Base-by-base conservation (phyloP, 441 rosid genomes). In the Aquilaria agallochum region DNA sequence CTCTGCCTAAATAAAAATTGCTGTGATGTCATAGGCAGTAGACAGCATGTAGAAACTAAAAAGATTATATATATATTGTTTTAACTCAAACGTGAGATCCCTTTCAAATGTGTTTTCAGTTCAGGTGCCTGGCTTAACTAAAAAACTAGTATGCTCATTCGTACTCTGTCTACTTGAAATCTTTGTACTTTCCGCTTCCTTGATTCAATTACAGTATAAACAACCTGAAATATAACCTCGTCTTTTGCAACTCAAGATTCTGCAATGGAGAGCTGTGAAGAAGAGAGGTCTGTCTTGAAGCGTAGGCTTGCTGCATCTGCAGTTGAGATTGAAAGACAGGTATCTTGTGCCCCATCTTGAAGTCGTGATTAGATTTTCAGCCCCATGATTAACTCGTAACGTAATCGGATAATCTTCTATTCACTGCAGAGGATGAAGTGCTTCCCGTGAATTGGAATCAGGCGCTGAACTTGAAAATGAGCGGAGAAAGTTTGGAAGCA, bases 291-390 rank as follows among this genome's bases (percentile, higher is more conserved):
- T 11, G 52, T 75, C 45, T 67, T 90, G 85, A 82, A 78, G 73
- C 76, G 86, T 71, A 89, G 90, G 75, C 94, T 90, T 50, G 68
- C 85, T 58, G 94, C 90, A 62, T 89, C 96, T 59, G 86, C 78
- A 59, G 68, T 90, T 58, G 98, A 94, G 80, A 76, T 94, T 32
- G 98, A 94, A 72, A 84, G 83, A 85, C 97, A 90, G 98, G 98
- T 94, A 76, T 52, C 76, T 54, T 57, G 5, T 11, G 42, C 57
- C 52, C 65, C 49, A 32, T 59, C 59, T 58, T 49, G 60, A 58
- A 49, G 2, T 20, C 56, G 53, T 46, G 42, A 44, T 54, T 72
- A 60, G 77, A 64, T 64, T 48, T 52, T 13, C 45, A 44, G 44
- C 59, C 56, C 54, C 46, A 51, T 67, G 66, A 33, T 62, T 52